Conservation (phyloP, 352 stramenopile genomes). For the Globisporangium acanthophoron region DNA sequence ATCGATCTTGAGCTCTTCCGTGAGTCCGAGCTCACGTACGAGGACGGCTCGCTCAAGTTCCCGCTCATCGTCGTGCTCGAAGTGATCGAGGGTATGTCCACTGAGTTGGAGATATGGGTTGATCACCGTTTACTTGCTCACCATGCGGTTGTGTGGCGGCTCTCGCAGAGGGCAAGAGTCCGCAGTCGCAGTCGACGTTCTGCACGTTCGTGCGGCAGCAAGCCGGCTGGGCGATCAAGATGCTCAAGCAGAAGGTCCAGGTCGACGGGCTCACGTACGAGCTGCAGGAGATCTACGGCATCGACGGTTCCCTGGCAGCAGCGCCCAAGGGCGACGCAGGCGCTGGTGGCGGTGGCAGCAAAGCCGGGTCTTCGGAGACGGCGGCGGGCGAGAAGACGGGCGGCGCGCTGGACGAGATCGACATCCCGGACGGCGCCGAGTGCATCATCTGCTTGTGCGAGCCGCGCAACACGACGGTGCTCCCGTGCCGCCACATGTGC, state of each 20-base stretch:
- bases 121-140: too few species aligned
- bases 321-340: constrained; percentile 27
- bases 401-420: constrained; percentile 29
- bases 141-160: background rate
- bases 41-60: constrained; percentile 34
- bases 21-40: constrained; percentile 38
- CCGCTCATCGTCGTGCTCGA: constrained; percentile 70
- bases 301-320: constrained; percentile 62
- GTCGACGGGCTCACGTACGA: constrained; percentile 75
- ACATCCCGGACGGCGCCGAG: constrained; percentile 72
- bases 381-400: constrained; percentile 8
- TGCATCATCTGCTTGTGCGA: constrained; percentile 87
- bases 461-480: constrained; percentile 72
- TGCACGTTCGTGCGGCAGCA: constrained; percentile 55
- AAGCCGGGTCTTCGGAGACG: background rate
- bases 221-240: constrained; percentile 50
- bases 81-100: constrained; percentile 28
- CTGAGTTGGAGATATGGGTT: background rate
- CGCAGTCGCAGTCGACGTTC: constrained; percentile 80
- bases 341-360: constrained; percentile 5
- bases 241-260: constrained; percentile 84
- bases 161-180: constrained; percentile 16
- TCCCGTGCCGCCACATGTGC: constrained; percentile 86
- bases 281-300: constrained; percentile 86
- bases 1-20: constrained; percentile 42